Base-by-base conservation (phyloP, 306 rosid genomes). In the Cicer pinnatifidum region DNA sequence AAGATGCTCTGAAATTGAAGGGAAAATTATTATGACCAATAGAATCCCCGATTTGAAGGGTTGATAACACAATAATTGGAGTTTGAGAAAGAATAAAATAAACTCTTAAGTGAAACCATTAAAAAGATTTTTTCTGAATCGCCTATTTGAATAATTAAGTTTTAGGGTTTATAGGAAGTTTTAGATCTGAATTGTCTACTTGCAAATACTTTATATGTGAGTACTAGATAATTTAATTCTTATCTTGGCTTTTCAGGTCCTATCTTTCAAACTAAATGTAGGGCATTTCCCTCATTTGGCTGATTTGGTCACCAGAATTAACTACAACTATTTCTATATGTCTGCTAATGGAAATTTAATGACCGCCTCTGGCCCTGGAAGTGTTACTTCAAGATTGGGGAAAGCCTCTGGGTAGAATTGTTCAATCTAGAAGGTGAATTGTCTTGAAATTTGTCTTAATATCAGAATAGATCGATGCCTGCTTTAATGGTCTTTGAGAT, bases 241-340 rank as follows among this genome's bases (percentile, higher is more conserved):
- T 50, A 37, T 78, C 58, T 23, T 60, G 83, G 60, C 28, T 45
- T 58, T 84, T 85, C 92, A 93, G 98, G 94, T 94, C 74, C 88
- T 94, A 63, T 94, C 97, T 11, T 88, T 89, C 96, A 94, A 89
- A 85, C 89, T 94, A 50, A 94, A 94, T 64, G 94, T 94, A 45
- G 98, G 98, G 28, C 91, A 91, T 87, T 94, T 94, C 45, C 98
- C 98, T 63, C 97, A 94, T 85, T 81, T 94, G 79, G 98, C 96
- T 62, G 98, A 94, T 82, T 82, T 94, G 85, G 97, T 94, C 60
- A 91, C 97, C 23, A 83, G 98, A 80, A 94, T 94, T 78, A 94
- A 94, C 79, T 89, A 94, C 81, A 94, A 91, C 84, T 83, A 91
- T 76, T 94, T 88, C 80, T 94, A 94, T 83, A 91, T 94, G 97